Conservation (phyloP, 202 grass and related monocot species). For the Zoysia matrella region DNA sequence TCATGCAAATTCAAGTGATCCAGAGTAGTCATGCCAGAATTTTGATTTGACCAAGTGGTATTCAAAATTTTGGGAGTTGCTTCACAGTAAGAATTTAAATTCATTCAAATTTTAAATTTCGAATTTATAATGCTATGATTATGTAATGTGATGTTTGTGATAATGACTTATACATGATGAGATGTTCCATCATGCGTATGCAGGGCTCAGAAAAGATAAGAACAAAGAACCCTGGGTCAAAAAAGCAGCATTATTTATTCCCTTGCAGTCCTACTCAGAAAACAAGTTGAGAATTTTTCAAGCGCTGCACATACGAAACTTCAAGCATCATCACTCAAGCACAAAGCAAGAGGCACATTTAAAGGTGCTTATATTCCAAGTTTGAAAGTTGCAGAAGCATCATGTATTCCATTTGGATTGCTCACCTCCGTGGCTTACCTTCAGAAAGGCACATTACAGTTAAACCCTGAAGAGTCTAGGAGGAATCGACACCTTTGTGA, state of each 20-base stretch:
- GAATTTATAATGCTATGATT: too few species aligned
- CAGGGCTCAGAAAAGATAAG: neutral
- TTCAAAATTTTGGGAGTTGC: too few species aligned
- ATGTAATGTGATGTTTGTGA: too few species aligned
- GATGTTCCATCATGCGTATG: neutral
- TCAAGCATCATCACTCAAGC: slow-evolving; percentile 42
- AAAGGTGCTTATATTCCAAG: slow-evolving; percentile 32
- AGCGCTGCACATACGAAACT: neutral
- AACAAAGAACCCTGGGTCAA: slow-evolving; percentile 32
- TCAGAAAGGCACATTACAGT: slow-evolving; percentile 41
- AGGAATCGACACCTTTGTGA: neutral
- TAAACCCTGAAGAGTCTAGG: too few species aligned
- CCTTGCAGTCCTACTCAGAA: slow-evolving; percentile 30
- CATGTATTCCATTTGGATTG: slow-evolving; percentile 10
- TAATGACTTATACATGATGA: too few species aligned
- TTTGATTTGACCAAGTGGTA: too few species aligned
- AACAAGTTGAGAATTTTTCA: neutral
- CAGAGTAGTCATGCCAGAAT: too few species aligned
- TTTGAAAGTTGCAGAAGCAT: slow-evolving; percentile 18
- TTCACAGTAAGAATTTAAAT: too few species aligned
- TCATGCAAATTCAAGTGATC: too few species aligned
- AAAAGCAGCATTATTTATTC: slow-evolving; percentile 34
- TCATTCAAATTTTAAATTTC: too few species aligned
- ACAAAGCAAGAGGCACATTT: slow-evolving; percentile 10
- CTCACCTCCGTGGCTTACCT: slow-evolving; percentile 12